These are phyloP conservation scores for Kokia cookei DNA, from an alignment of 441 rosid genomes.

Conservation along the genomic window DNA sequence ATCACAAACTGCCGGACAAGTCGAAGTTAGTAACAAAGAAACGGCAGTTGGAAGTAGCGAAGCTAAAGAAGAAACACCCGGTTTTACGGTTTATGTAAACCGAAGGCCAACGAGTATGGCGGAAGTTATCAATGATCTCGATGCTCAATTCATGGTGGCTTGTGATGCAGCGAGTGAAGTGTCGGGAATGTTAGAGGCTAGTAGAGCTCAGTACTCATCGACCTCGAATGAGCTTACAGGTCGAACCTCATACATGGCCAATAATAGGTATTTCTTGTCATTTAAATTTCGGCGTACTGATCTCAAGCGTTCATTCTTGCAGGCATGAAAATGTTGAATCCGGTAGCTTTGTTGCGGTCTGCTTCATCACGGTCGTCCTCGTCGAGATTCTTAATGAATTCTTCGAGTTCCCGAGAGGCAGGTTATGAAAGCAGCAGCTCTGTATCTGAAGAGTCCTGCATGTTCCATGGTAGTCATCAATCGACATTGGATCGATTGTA, in stretches of 20 bases:
- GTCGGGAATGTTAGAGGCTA: constrained; percentile 72
- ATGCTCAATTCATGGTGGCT: constrained; percentile 62
- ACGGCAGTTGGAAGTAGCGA: constrained; percentile 37
- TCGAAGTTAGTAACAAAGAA: constrained; percentile 54
- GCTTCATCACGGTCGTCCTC: constrained; percentile 91
- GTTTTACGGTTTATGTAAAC: constrained; percentile 90
- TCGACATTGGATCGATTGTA: constrained; percentile 79
- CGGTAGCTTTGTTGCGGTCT: constrained; percentile 88
- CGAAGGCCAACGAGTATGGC: constrained; percentile 91
- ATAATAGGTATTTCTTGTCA: neutral
- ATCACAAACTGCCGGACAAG: constrained; percentile 44
- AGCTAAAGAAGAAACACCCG: constrained; percentile 53
- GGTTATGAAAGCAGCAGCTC: constrained; percentile 68
- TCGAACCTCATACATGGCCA: constrained; percentile 12
- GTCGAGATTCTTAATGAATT: constrained; percentile 64
- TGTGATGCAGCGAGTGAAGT: constrained; percentile 75
- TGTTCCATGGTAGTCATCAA: constrained; percentile 78
- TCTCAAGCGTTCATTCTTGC: constrained; percentile 21
- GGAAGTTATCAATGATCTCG: constrained; percentile 90
- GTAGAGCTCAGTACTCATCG: constrained; percentile 60
- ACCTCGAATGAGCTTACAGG: constrained; percentile 71
- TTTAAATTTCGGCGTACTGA: neutral
- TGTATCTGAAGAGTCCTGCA: constrained; percentile 67
- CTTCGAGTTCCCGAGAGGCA: constrained; percentile 57
- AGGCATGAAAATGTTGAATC: constrained; percentile 90